Conservation (phyloP, 257 asterid species). For the Scutellaria minor region DNA sequence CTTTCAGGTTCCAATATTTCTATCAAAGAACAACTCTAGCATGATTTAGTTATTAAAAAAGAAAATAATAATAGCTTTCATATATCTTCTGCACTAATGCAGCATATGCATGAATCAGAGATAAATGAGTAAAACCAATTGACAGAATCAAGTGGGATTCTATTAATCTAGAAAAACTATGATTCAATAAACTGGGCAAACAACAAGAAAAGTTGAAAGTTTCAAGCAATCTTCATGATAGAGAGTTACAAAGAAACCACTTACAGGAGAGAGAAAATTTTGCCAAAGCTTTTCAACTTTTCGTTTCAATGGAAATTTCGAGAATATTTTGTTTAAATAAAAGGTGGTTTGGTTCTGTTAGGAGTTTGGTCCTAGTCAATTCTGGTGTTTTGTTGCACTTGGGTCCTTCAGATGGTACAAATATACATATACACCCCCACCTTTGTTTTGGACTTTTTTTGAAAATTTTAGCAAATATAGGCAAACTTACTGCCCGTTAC, state of each 20-base stretch:
- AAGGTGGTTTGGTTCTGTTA: too few species aligned
- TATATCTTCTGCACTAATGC: background rate
- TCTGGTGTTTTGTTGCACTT: too few species aligned
- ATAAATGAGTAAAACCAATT: constrained; percentile 7
- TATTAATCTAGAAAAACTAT: constrained; percentile 5
- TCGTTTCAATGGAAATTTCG: background rate
- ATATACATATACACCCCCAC: too few species aligned
- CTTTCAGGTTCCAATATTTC: background rate
- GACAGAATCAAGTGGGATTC: background rate
- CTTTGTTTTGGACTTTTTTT: too few species aligned
- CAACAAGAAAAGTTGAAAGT: background rate
- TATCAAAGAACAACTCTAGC: constrained; percentile 7
- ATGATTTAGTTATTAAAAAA: background rate
- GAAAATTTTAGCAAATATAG: too few species aligned
- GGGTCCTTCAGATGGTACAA: too few species aligned
- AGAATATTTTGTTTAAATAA: background rate
- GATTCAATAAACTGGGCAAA: constrained; percentile 17
- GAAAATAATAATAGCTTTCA: background rate
- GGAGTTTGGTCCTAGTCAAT: too few species aligned
- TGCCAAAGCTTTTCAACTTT: background rate
- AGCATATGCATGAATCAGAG: background rate
- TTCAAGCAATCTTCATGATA: background rate
- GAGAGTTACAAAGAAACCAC: background rate
- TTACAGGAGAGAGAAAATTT: constrained; percentile 4
- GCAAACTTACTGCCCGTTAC: too few species aligned